Conservation (phyloP, 352 stramenopile genomes). For the Phytophthora sp. region DNA sequence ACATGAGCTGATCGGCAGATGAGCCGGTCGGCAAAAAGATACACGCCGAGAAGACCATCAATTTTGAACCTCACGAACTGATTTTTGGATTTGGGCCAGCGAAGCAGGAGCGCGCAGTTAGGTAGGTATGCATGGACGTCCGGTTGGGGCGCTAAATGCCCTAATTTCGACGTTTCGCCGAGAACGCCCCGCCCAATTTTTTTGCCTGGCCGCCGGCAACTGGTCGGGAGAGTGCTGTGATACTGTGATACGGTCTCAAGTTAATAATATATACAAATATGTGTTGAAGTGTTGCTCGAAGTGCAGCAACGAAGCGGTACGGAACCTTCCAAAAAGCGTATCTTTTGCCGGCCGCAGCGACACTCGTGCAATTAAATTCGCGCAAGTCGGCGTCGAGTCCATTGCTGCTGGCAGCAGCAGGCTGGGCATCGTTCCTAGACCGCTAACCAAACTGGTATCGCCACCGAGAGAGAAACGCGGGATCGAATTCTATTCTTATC, state of each 20-base stretch:
- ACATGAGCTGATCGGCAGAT: too few species aligned
- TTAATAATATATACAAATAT: constrained; percentile 1
- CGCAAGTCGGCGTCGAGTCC: not conserved
- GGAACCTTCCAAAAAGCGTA: constrained; percentile 17
- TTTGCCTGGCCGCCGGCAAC: too few species aligned
- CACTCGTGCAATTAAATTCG: constrained; percentile 29
- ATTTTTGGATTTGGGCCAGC: constrained; percentile 9
- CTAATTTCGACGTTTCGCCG: constrained; percentile 4
- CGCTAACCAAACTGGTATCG: too few species aligned
- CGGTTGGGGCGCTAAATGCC: constrained; percentile 3
- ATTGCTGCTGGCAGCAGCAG: not conserved
- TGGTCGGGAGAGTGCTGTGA: too few species aligned
- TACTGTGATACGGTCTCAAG: constrained; percentile 21
- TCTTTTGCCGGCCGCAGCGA: constrained; percentile 11
- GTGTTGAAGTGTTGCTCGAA: constrained; percentile 19
- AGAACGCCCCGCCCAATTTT: constrained; percentile 3
- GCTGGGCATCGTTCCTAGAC: too few species aligned
- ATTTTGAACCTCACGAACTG: constrained; percentile 20
- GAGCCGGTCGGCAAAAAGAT: constrained; percentile 10
- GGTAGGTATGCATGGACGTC: not conserved
- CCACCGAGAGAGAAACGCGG: too few species aligned
- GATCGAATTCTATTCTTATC: constrained; percentile 31
- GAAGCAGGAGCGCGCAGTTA: not conserved
- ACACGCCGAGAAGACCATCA: constrained; percentile 24
- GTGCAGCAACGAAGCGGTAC: constrained; percentile 13